Base-by-base conservation (phyloP, 176 grass and related monocot species). In the Juncus effusus region DNA sequence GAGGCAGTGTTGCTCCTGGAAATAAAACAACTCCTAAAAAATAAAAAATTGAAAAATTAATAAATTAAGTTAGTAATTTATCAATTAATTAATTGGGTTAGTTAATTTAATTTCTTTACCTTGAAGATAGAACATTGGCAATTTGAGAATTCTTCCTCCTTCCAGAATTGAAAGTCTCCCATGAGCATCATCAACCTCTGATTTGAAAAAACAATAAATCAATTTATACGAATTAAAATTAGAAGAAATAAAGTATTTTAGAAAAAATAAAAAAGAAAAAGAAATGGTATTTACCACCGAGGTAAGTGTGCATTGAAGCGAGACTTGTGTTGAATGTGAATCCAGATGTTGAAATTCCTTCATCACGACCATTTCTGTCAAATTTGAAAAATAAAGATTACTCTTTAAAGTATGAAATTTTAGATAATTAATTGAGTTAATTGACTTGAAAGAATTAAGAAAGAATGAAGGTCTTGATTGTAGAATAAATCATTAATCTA, bases 1-100 rank as follows among this genome's bases (percentile, higher is more conserved):
- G 94, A 62, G 94, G 94, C 42, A 97, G 76, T 42, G 85, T 97
- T 56, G 85, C 88, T 74, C 84, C 94, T 72, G 94, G 94, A 77
- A 97, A 97, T 67, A 97, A 80, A 67, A 97, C 94, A 69, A 89
- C 83, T 49, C 94, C 94, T 97, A 61, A 58, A 44, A 60, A 12
- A 64, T 61, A 72, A 59, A 16, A 70, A 63, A 74, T 44, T 12
- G 67, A 74, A 2, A 51, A 56, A 15, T 8, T 13, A 13, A 83
- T 37, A 9, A 78, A 4, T 69, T 19, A n/a, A n/a, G n/a, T n/a
- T n/a, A n/a, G n/a, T n/a, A n/a, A n/a, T n/a, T n/a, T n/a, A n/a
- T n/a, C n/a, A n/a, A n/a, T n/a, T n/a, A n/a, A n/a, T n/a, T n/a
- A n/a, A n/a, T n/a, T n/a, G 67, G 36, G 7, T 40, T 13, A 60